Base-by-base conservation (phyloP, 495 filamentous ascomycete species). In the Daldinia childiae region DNA sequence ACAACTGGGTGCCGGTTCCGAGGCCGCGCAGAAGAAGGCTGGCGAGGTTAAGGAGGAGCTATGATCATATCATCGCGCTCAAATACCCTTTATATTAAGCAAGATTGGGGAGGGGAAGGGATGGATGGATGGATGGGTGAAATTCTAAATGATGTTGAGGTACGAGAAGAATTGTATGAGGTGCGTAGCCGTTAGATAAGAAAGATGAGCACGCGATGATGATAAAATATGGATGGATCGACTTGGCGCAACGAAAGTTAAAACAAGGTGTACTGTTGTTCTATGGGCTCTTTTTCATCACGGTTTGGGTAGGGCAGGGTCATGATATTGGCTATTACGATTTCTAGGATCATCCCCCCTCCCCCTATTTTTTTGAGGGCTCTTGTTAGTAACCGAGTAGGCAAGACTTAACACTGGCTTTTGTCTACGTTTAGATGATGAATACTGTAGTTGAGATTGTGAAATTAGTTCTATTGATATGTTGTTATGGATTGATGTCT, bases 21-120 rank as follows among this genome's bases (percentile, higher is more conserved):
- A 89, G 21, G 87, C 82, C 50, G 91, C 90, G n/a, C 85, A 86
- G 43, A 85, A 89, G 63, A 82, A 87, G 76, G 83, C 85, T 4
- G 76, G 76, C 3, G 74, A 79, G 17, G 69, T 69, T 11, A 82
- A 83, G 74, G 78, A 73, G 55, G 79, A 82, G 74, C 63, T 82
- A 45, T 82, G 72, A 72, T 15, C 7, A 56, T 24, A 21, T 17
- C 12, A 7, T 7, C 34, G 11, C n/a, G 11, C 11, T 38, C 19
- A 14, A 19, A 19, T 9, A 0, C 8, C 15, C 4, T 19, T 8
- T 14, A 29, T 43, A 34, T 27, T 9, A 48, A 24, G 17, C 6
- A 24, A 9, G 43, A 48, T 21, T 15, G 26, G 41, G 41, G 5
- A 27, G 1, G 50, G 24, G n/a, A 11, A 4, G 3, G 19, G n/a